Evolutionary conservation across 768 basidiomycete genomes (phyloP), one percentile per base, ranked within the genome.

Genomic region (Boletus tomentosulus): DNA sequence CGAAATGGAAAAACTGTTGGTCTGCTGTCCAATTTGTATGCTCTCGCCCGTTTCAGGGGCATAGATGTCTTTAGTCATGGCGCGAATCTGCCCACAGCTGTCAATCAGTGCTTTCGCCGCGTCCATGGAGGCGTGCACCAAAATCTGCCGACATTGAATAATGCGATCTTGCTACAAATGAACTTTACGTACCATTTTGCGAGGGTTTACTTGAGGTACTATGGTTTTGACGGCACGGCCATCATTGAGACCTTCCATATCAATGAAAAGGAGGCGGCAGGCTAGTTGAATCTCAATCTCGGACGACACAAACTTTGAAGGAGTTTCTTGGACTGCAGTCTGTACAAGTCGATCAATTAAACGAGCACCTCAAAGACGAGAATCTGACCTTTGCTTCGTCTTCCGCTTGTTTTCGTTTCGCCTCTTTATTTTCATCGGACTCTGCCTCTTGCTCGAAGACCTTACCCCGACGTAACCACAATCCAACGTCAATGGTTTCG

Each of bases 201-300:
- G 81, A 30, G 97, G 97, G 64, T 96, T 94, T 56, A 99, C 85
- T 74, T 97, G 92, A 3, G 96, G 92, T 5, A 98, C 86, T 58
- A 99, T 97, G 0, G 90, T 94, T 71, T 98, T 98, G 56, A 97
- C 86, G 1, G 97, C 94, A 56, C 96, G 89, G 2, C 96, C 96
- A 62, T 99, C 97, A 62, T 95, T 95, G 50, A 96, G 73, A 30
- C 97, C 97, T 64, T 98, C 97, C 82, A 98, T 85, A 65, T 99
- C 96, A 44, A 98, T 84, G 62, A 90, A 98, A 44, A 94, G 81
- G 28, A 98, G 72, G 5, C 88, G 84, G 62, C 96, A 97, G 30
- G 88, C 83, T 33, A 98, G 66, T 53, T 92, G 86, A 25, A 98
- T 81, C 53, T 87, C 85, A 6, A 89, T 75, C 25, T 82, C 77